phyloP scores from a whole-genome alignment of 1,139 yeast genomes.

The Dujonia santamariae region DNA sequence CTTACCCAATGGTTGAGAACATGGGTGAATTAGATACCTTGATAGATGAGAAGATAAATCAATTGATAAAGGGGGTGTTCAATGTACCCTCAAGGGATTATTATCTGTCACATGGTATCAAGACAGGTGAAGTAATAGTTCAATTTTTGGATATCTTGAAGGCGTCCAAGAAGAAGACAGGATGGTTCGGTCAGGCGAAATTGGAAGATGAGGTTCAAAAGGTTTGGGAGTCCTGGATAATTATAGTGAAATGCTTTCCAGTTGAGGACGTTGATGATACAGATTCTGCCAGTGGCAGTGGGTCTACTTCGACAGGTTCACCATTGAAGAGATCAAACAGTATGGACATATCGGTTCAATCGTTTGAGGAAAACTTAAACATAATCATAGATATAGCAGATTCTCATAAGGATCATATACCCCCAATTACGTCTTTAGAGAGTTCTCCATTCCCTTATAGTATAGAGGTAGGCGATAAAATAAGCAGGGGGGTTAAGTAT shows the following conservation, averaged over 20 bases:
- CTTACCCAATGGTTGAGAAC: slow-evolving; percentile 44
- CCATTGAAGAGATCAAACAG: no score
- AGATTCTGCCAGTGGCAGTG: not conserved
- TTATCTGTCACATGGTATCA: slow-evolving; percentile 5
- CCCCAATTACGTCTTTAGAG: slow-evolving; percentile 69
- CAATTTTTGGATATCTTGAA: slow-evolving; percentile 27
- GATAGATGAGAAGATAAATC: slow-evolving; percentile 41
- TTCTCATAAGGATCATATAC: slow-evolving; percentile 61
- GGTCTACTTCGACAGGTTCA: no score
- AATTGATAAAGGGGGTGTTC: slow-evolving; percentile 30
- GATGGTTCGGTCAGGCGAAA: slow-evolving; percentile 42
- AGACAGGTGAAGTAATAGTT: slow-evolving; percentile 23
- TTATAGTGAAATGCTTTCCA: slow-evolving; percentile 36
- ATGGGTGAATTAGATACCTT: slow-evolving; percentile 42
- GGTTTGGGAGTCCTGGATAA: slow-evolving; percentile 45
- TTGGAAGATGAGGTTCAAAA: slow-evolving; percentile 21
- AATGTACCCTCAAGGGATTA: slow-evolving; percentile 9
- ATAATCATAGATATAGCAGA: slow-evolving; percentile 53
- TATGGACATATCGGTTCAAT: slow-evolving; percentile 26
- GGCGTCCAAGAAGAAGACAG: slow-evolving; percentile 33
- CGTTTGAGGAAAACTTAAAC: slow-evolving; percentile 43
- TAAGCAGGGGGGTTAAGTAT: slow-evolving; percentile 11
- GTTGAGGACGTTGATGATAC: slow-evolving; percentile 10
- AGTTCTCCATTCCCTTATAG: slow-evolving; percentile 65
- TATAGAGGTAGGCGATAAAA: slow-evolving; percentile 25